phyloP scores from a whole-genome alignment of 495 filamentous ascomycete genomes.

The Penicillium canescens region DNA sequence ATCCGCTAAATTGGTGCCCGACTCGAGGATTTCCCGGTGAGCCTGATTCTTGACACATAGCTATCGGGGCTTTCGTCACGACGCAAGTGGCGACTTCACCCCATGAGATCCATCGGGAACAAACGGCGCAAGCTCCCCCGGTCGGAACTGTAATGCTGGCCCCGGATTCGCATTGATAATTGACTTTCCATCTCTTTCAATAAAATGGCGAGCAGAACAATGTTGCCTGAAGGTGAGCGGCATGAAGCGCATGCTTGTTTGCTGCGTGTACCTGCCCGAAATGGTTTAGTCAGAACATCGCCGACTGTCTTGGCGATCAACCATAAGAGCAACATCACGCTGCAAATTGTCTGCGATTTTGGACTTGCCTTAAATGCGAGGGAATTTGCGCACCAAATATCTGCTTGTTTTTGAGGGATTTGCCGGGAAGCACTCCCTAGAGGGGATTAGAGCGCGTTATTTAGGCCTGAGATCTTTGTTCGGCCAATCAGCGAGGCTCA shows the following conservation, averaged over 20 bases:
- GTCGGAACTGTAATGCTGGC: too few species aligned
- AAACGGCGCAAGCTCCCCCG: background rate
- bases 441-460: constrained; percentile 20
- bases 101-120: background rate
- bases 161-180: background rate
- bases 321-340: background rate
- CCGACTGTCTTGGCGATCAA: background rate
- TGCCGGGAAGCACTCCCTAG: constrained; percentile 18
- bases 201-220: constrained; percentile 1
- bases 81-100: background rate
- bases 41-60: background rate
- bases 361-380: constrained; percentile 11
- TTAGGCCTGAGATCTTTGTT: constrained; percentile 25
- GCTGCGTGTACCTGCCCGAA: constrained; percentile 28
- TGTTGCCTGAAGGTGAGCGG: background rate
- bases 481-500: constrained; percentile 20
- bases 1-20: background rate
- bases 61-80: background rate
- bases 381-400: constrained; percentile 20
- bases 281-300: constrained; percentile 1
- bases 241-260: constrained; percentile 7
- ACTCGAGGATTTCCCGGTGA: background rate
- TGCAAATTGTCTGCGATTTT: background rate
- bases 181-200: background rate
- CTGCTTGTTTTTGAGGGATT: background rate